phyloP scores from a whole-genome alignment of 257 asterid species.

The Plantago ovata region DNA sequence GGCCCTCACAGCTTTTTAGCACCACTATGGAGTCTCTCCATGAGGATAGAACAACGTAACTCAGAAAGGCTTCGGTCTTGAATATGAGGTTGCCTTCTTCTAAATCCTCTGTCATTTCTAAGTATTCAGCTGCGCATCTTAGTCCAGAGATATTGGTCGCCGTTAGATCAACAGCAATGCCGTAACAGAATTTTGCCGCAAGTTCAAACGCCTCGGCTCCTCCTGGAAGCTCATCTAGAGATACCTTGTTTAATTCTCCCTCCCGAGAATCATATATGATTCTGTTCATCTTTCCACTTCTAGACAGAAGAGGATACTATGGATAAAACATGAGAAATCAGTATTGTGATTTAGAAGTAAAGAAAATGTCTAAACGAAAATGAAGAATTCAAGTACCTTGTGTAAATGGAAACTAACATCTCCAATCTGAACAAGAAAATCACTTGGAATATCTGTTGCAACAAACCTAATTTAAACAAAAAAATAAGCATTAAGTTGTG shows the following conservation, averaged over 20 bases:
- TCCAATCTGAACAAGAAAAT: conserved; percentile 74
- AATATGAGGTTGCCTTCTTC: conserved; percentile 94
- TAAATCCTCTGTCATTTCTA: conserved; percentile 96
- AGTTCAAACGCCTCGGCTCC: conserved; percentile 83
- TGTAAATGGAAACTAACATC: conserved; percentile 79
- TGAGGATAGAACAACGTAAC: conserved; percentile 91
- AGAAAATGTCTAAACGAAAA: background rate
- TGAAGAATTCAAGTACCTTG: conserved; percentile 48
- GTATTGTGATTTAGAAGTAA: conserved; percentile 3
- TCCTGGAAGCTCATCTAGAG: conserved; percentile 79
- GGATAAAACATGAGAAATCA: conserved; percentile 9
- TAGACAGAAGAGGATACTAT: conserved; percentile 84
- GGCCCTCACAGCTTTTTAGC: conserved; percentile 68
- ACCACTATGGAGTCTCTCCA: conserved; percentile 93
- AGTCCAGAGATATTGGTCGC: conserved; percentile 85
- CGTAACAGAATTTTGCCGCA: conserved; percentile 95
- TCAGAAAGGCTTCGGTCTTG: conserved; percentile 93
- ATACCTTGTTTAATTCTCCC: conserved; percentile 39
- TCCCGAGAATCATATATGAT: conserved; percentile 67
- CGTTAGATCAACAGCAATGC: conserved; percentile 77
- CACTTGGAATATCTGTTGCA: conserved; percentile 89
- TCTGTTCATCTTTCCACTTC: conserved; percentile 86
- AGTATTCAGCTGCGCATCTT: conserved; percentile 87
- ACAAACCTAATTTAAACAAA: conserved; percentile 63
- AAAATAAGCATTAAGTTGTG: background rate